phyloP scores from a whole-genome alignment of 768 basidiomycete species.

The Arthromyces matolae region DNA sequence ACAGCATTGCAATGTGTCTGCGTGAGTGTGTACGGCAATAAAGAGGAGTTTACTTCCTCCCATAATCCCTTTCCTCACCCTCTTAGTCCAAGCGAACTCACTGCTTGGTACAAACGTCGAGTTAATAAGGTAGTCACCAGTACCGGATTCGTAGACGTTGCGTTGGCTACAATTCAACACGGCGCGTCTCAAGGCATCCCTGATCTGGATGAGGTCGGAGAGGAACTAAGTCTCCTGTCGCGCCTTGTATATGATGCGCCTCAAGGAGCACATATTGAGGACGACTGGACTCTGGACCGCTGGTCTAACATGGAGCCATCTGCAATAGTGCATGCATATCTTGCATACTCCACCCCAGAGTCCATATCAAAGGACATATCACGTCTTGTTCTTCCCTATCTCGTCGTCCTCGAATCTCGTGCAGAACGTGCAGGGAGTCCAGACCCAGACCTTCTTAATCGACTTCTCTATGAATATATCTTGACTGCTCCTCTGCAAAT shows the following conservation, averaged over 20 bases:
- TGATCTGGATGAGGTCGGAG: slow-evolving; percentile 80
- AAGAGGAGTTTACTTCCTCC: background rate
- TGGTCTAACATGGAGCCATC: slow-evolving; percentile 72
- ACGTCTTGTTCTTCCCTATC: slow-evolving; percentile 84
- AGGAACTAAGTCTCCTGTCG: slow-evolving; percentile 86
- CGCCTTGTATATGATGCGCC: slow-evolving; percentile 83
- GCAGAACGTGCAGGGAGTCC: slow-evolving; percentile 76
- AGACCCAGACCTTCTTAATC: slow-evolving; percentile 61
- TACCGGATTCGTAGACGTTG: slow-evolving; percentile 76
- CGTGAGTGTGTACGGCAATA: slow-evolving; percentile 12
- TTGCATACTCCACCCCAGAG: slow-evolving; percentile 63
- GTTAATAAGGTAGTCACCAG: slow-evolving; percentile 57
- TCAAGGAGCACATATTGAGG: slow-evolving; percentile 37
- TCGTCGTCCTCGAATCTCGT: slow-evolving; percentile 87
- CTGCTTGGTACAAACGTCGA: slow-evolving; percentile 71
- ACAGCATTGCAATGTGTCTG: slow-evolving; percentile 34
- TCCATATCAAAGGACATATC: slow-evolving; percentile 66
- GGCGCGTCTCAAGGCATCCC: slow-evolving; percentile 78
- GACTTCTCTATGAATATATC: slow-evolving; percentile 69
- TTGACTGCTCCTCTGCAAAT: slow-evolving; percentile 64
- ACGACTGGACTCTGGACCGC: slow-evolving; percentile 72
- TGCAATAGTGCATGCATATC: slow-evolving; percentile 70
- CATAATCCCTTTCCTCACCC: slow-evolving; percentile 22
- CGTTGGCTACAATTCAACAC: slow-evolving; percentile 78
- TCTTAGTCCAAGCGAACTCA: slow-evolving; percentile 48